phyloP scores from a whole-genome alignment of 768 basidiomycete species.

The Leccinum incarnatum region DNA sequence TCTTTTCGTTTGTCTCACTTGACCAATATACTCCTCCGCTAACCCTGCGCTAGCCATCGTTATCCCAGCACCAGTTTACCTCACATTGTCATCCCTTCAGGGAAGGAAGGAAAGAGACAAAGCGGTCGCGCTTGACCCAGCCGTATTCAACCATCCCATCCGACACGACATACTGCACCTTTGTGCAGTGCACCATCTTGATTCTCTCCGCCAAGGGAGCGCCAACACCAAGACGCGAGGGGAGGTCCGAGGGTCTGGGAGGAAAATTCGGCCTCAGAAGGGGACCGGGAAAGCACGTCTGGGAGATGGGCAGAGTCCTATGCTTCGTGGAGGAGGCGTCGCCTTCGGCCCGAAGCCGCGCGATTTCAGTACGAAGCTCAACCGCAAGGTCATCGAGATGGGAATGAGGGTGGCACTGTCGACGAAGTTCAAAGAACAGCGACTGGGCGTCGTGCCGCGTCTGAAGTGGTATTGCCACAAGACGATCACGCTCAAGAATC shows the following conservation, averaged over 20 bases:
- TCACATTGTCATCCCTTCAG: conserved; percentile 58
- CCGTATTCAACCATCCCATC: conserved; percentile 87
- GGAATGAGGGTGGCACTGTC: conserved; percentile 91
- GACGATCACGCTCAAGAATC: conserved; percentile 62
- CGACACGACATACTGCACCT: conserved; percentile 92
- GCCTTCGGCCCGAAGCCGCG: conserved; percentile 90
- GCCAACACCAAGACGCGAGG: conserved; percentile 89
- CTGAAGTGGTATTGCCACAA: conserved; percentile 72
- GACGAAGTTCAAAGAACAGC: conserved; percentile 70
- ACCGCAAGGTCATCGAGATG: conserved; percentile 90
- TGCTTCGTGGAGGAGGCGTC: conserved; percentile 87
- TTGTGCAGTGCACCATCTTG: conserved; percentile 84
- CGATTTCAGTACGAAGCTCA: conserved; percentile 88
- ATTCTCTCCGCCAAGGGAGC: conserved; percentile 87
- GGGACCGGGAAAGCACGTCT: conserved; percentile 87
- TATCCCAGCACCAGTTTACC: conserved; percentile 48
- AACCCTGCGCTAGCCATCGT: conserved; percentile 34
- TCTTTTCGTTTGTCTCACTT: conserved; percentile 8
- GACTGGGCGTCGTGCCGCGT: conserved; percentile 71
- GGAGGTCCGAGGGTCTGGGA: conserved; percentile 86
- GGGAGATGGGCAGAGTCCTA: conserved; percentile 84
- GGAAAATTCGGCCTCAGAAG: conserved; percentile 90
- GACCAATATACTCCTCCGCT: conserved; percentile 2
- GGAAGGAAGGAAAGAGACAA: conserved; percentile 41
- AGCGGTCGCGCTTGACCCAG: conserved; percentile 66